Evolutionary conservation across 2,329 filamentous ascomycete genomes (phyloP).

Genomic region (Scedosporium apiospermum): DNA sequence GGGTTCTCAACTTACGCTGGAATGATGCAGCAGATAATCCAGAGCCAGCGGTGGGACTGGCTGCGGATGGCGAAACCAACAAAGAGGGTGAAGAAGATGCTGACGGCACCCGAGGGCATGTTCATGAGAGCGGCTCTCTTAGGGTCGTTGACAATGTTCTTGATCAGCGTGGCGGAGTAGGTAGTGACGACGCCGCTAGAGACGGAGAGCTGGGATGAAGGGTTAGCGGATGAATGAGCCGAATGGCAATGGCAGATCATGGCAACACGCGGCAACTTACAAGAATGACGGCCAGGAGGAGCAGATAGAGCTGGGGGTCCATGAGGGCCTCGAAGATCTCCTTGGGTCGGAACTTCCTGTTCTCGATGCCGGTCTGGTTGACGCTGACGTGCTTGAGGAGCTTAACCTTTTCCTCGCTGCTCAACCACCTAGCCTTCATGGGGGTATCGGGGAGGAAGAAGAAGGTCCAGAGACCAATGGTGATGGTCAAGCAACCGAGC

Average conservation of each 20-base stretch:
- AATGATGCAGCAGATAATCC: constrained; percentile 37
- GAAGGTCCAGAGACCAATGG: constrained; percentile 9
- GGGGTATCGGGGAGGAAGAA: constrained; percentile 11
- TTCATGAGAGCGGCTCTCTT: constrained; percentile 7
- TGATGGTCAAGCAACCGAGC: constrained; percentile 12
- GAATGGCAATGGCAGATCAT: not conserved
- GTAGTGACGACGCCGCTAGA: constrained; percentile 44
- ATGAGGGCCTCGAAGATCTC: constrained; percentile 43
- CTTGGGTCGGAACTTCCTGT: constrained; percentile 36
- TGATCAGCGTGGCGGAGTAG: constrained; percentile 29
- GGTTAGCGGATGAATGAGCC: constrained; percentile 19
- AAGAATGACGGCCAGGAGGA: constrained; percentile 35
- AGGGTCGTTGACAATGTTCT: constrained; percentile 2
- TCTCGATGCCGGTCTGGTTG: constrained; percentile 36
- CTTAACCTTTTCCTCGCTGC: constrained; percentile 27
- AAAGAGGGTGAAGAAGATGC: constrained; percentile 40
- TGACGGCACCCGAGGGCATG: constrained; percentile 23
- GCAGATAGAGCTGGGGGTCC: constrained; percentile 52
- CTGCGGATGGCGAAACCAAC: constrained; percentile 37
- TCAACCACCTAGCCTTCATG: constrained; percentile 9
- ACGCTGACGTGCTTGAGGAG: constrained; percentile 41
- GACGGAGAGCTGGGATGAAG: constrained; percentile 16
- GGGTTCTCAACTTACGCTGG: constrained; percentile 32
- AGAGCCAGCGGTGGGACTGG: constrained; percentile 39
- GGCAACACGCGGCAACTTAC: not conserved